phyloP scores from a whole-genome alignment of 345 rosid species.

The Aegle marmelos region DNA sequence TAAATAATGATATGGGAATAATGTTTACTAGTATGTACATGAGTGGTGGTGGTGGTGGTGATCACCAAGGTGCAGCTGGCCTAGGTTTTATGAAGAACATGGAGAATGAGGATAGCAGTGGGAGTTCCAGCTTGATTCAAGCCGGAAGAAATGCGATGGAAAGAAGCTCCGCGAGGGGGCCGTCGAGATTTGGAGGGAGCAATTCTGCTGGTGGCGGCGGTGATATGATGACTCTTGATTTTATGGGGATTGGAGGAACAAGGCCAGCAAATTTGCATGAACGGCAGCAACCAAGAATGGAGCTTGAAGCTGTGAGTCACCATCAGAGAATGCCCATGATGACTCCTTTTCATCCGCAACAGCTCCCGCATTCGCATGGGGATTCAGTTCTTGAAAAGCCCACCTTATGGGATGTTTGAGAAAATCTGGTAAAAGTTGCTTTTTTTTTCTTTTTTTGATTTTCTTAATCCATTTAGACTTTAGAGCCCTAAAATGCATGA shows the following conservation, averaged over 20 bases:
- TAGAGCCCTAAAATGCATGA: too few species aligned
- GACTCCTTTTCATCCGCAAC: conserved; percentile 51
- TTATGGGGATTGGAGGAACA: conserved; percentile 56
- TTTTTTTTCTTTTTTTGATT: background rate
- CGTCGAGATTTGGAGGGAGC: conserved; percentile 29
- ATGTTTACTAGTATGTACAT: conserved; percentile 36
- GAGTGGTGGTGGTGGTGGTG: conserved; percentile 6
- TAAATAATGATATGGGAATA: conserved; percentile 49
- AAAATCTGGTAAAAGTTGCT: background rate
- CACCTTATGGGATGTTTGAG: conserved; percentile 57
- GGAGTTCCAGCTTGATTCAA: conserved; percentile 19
- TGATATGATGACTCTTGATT: conserved; percentile 48
- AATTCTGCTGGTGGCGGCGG: conserved; percentile 1
- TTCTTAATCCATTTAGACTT: background rate
- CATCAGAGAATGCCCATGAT: conserved; percentile 38
- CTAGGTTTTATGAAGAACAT: conserved; percentile 27
- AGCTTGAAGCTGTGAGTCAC: conserved; percentile 43
- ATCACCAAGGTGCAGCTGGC: conserved; percentile 10
- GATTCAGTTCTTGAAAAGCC: conserved; percentile 47
- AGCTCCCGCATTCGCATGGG: conserved; percentile 40
- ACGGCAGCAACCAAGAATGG: conserved; percentile 24
- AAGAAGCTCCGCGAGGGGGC: conserved; percentile 16
- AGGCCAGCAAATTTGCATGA: conserved; percentile 32
- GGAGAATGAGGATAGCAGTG: conserved; percentile 27
- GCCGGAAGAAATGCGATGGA: conserved; percentile 24